Evolutionary conservation across 768 basidiomycete species (phyloP).

Genomic region (Candolleomyces efflorescens): DNA sequence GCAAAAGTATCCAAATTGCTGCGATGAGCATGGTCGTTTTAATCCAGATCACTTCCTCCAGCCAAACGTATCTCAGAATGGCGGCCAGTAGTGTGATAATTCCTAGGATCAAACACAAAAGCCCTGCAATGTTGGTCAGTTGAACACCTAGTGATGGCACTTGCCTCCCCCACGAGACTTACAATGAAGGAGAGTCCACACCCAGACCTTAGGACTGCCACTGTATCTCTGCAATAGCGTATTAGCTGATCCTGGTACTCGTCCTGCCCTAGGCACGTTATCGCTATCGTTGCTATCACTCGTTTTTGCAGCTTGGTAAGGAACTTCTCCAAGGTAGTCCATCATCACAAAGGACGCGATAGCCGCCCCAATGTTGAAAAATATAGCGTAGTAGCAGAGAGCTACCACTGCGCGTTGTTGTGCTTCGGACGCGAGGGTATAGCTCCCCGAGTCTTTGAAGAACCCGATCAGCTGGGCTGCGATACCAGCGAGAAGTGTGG

Average conservation of each 20-base stretch:
- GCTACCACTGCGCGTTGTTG: background rate
- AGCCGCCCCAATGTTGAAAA: conserved; percentile 10
- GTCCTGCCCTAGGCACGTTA: background rate
- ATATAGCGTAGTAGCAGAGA: conserved; percentile 8
- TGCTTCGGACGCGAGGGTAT: background rate
- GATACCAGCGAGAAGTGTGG: conserved; percentile 8
- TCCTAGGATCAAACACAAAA: background rate
- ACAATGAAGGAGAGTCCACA: background rate
- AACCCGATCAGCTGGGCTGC: conserved; percentile 10
- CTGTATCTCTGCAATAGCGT: background rate
- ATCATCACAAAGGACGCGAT: conserved; percentile 11
- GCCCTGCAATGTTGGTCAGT: too few species aligned
- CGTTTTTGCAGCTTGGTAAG: conserved; percentile 3
- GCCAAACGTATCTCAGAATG: background rate
- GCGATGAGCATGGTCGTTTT: background rate
- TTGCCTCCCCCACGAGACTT: background rate
- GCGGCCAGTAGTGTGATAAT: background rate
- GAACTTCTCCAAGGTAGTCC: conserved; percentile 11
- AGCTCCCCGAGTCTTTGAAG: background rate
- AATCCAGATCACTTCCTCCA: background rate
- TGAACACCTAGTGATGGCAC: background rate
- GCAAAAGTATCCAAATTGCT: background rate
- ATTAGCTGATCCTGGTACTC: background rate
- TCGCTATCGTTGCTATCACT: background rate
- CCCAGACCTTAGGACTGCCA: background rate